Evolutionary conservation across 2,329 filamentous ascomycete genomes (phyloP).

Genomic region (Xylariaceae sp.): DNA sequence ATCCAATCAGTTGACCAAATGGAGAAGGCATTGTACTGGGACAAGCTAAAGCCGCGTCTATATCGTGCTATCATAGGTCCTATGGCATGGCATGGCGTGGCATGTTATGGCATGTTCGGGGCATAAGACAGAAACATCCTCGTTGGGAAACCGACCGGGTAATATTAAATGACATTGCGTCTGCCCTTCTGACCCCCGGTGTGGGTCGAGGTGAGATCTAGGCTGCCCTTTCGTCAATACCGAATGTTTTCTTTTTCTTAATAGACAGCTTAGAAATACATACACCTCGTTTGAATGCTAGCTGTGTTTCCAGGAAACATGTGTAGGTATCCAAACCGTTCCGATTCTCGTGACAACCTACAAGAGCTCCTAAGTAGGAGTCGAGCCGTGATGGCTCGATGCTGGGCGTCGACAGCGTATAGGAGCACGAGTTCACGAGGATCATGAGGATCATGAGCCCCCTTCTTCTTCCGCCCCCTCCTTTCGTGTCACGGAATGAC

Average conservation of each 20-base stretch:
- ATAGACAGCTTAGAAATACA: not conserved
- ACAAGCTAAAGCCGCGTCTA: not conserved
- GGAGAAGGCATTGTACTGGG: not conserved
- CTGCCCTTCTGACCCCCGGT: too few relatives aligned
- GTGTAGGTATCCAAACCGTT: not conserved
- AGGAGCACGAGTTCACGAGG: too few relatives aligned
- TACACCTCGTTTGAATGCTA: not conserved
- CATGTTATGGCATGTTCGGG: too few relatives aligned
- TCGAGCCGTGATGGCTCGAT: not conserved
- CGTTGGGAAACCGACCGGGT: too few relatives aligned
- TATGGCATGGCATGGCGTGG: not conserved
- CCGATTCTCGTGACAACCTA: not conserved
- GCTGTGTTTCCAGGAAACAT: not conserved
- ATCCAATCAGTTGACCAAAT: constrained; percentile 2
- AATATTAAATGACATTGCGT: too few relatives aligned
- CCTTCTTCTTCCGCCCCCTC: not conserved
- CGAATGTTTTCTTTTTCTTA: not conserved
- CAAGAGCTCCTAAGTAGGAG: too few relatives aligned
- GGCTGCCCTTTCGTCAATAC: too few relatives aligned
- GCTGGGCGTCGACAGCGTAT: not conserved
- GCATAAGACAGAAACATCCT: too few relatives aligned
- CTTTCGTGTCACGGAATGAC: not conserved
- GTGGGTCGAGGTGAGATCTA: too few relatives aligned
- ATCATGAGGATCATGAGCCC: too few relatives aligned
- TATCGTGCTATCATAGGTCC: not conserved